Evolutionary conservation across 129 eudicot species (phyloP).

Genomic region (Centaurea solstitialis): DNA sequence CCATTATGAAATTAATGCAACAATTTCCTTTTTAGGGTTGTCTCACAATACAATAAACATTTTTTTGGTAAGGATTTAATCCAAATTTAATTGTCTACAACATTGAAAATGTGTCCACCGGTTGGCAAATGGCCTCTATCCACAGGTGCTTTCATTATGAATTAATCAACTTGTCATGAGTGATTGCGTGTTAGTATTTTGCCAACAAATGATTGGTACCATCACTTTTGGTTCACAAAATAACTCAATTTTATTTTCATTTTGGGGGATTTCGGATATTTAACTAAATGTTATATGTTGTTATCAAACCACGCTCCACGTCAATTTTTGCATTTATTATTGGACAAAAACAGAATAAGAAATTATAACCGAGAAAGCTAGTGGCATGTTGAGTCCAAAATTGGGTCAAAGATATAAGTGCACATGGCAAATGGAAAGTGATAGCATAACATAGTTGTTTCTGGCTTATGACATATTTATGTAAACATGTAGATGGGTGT

Average conservation of each 20-base stretch:
- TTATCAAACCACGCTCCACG: neutral
- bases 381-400: neutral
- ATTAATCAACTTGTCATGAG: neutral
- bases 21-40: neutral
- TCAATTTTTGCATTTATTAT: neutral
- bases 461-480: conserved; percentile 4
- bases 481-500: conserved; percentile 80
- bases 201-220: neutral
- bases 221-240: conserved; percentile 2
- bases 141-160: neutral
- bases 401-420: neutral
- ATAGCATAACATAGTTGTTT: neutral
- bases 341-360: neutral
- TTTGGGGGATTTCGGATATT: neutral
- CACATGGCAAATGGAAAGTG: neutral
- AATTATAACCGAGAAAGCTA: neutral
- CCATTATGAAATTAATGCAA: neutral
- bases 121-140: neutral
- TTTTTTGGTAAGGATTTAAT: neutral
- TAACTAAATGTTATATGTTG: neutral
- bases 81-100: neutral
- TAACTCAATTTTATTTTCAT: neutral
- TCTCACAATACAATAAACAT: neutral
- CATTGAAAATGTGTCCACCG: neutral
- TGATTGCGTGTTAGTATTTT: conserved; percentile 1